phyloP scores from a whole-genome alignment of 106 monocot genomes.

The Cymbidium sinense region DNA sequence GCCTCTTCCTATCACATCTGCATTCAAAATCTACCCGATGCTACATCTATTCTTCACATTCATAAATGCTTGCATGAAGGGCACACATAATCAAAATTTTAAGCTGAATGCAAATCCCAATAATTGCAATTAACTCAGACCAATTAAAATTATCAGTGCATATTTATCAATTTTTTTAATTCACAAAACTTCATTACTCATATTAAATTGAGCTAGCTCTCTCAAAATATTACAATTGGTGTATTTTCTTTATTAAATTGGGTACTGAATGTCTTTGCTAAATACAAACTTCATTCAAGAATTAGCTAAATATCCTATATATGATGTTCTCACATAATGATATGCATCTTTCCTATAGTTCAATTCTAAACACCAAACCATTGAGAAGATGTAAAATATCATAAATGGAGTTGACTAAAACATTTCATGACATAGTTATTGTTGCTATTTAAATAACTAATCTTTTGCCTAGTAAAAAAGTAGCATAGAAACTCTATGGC shows the following conservation, averaged over 20 bases:
- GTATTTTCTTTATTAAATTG: background rate
- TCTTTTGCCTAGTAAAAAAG: background rate
- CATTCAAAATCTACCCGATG: too few species aligned
- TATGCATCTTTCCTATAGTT: background rate
- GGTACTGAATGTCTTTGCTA: background rate
- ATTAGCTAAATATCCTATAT: background rate
- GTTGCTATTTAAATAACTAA: background rate
- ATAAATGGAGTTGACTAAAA: background rate
- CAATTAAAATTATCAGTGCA: background rate
- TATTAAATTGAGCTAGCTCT: background rate
- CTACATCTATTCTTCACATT: too few species aligned
- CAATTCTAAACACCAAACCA: background rate
- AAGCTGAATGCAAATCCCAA: background rate
- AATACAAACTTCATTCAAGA: background rate
- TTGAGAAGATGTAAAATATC: background rate
- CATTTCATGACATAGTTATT: background rate
- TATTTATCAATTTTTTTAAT: background rate
- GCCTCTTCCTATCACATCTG: too few species aligned
- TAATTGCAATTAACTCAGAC: background rate
- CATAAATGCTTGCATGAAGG: background rate
- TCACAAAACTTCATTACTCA: background rate
- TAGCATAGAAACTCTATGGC: background rate
- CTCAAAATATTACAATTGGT: background rate
- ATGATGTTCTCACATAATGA: background rate
- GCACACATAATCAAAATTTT: background rate